These are phyloP conservation scores for Durio zibethinus DNA, from an alignment of 345 rosid genomes.

Conservation along the genomic window DNA sequence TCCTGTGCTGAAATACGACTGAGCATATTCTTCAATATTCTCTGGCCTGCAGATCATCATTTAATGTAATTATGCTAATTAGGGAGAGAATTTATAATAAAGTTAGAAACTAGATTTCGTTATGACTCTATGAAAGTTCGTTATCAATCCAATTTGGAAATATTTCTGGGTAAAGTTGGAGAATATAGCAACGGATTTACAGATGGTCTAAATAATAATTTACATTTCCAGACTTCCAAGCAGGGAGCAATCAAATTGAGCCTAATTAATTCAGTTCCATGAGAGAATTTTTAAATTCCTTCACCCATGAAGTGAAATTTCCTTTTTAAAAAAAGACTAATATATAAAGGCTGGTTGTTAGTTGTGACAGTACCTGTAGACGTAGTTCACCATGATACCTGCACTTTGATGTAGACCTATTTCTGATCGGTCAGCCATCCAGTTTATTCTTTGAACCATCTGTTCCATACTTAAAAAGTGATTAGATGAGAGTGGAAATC, in stretches of 20 bases:
- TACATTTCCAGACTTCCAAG: background rate
- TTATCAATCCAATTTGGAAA: background rate
- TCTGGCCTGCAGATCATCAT: constrained; percentile 53
- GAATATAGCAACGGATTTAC: background rate
- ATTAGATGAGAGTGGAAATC: background rate
- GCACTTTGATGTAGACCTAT: constrained; percentile 72
- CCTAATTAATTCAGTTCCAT: background rate
- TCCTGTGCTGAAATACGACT: constrained; percentile 63
- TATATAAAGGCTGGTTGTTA: background rate
- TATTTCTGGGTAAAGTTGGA: background rate
- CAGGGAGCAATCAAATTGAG: background rate
- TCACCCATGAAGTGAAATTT: background rate
- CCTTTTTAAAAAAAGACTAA: background rate
- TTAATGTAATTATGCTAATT: background rate
- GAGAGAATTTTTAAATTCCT: background rate
- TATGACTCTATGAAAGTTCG: background rate
- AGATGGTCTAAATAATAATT: background rate
- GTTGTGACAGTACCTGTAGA: constrained; percentile 60
- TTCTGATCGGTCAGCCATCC: constrained; percentile 89
- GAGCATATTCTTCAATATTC: constrained; percentile 76
- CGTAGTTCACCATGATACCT: constrained; percentile 88
- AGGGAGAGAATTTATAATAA: background rate
- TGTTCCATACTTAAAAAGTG: constrained; percentile 24
- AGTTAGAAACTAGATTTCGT: background rate
- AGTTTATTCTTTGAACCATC: constrained; percentile 93